Conservation (phyloP, 805 yeast species). For the Cyberlindnera amylophila region DNA sequence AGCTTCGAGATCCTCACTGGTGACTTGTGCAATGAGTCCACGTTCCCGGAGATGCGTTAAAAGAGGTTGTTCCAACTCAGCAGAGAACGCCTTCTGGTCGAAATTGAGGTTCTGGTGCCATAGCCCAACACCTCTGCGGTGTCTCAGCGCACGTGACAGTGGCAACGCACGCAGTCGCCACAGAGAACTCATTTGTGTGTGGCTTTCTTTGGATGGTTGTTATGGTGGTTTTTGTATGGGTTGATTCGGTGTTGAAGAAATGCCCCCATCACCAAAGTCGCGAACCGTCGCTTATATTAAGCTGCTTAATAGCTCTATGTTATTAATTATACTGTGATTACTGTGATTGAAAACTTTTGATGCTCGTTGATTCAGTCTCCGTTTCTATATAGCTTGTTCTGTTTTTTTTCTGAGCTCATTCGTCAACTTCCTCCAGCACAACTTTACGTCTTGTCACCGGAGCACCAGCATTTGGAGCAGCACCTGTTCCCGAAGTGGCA, state of each 20-base stretch:
- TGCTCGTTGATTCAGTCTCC: too few relatives aligned
- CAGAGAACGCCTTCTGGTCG: conserved; percentile 19
- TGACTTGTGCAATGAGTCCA: conserved; percentile 42
- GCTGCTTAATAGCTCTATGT: too few relatives aligned
- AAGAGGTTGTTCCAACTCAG: conserved; percentile 37
- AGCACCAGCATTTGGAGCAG: conserved; percentile 2
- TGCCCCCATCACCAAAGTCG: too few relatives aligned
- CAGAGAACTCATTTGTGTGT: background rate
- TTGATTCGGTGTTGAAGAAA: background rate
- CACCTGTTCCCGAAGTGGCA: background rate
- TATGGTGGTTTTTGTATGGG: background rate
- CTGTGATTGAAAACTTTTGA: too few relatives aligned
- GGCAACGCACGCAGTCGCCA: background rate
- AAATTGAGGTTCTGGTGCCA: conserved; percentile 20
- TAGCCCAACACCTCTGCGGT: conserved; percentile 2
- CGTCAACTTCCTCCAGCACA: conserved; percentile 30
- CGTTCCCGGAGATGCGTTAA: conserved; percentile 39
- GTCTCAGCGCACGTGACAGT: conserved; percentile 1
- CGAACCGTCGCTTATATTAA: too few relatives aligned
- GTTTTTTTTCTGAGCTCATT: conserved; percentile 12
- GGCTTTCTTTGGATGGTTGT: background rate
- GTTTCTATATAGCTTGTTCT: too few relatives aligned
- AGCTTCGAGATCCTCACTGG: conserved; percentile 32
- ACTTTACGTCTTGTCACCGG: conserved; percentile 25
- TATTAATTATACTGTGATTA: too few relatives aligned